A percentile compares a stretch with the other conserved stretches of the same genome.
These are phyloP conservation scores for Fonsecaea monophora DNA, from an alignment of 2,329 filamentous ascomycete species.

Conservation along the genomic window DNA sequence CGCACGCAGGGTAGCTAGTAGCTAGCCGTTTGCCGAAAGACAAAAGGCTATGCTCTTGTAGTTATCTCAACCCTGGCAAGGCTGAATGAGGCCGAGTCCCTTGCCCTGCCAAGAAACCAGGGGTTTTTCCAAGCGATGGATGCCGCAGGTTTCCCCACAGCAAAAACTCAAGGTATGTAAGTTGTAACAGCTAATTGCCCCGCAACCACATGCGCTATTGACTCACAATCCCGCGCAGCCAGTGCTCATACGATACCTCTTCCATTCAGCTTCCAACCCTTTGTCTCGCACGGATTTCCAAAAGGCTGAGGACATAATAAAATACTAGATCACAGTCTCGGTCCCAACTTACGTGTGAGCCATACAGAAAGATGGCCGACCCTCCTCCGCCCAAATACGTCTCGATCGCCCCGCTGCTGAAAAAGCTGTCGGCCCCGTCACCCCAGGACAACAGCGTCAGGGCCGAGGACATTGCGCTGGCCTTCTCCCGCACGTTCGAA, in stretches of 20 bases:
- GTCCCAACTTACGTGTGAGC: background rate
- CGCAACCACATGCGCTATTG: constrained; percentile 4
- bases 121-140: background rate
- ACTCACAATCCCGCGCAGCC: background rate
- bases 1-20: too few relatives aligned
- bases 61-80: background rate
- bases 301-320: too few relatives aligned
- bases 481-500: constrained; percentile 89
- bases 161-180: background rate
- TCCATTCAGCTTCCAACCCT: background rate
- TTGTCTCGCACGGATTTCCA: too few relatives aligned
- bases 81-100: background rate
- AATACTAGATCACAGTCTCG: too few relatives aligned
- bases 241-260: background rate
- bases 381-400: constrained; percentile 39
- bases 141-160: background rate
- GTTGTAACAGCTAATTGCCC: background rate
- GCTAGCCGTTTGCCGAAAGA: too few relatives aligned
- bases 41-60: too few relatives aligned
- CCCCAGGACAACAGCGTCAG: constrained; percentile 61
- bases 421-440: constrained; percentile 53
- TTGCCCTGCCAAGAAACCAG: constrained; percentile 1
- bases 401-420: constrained; percentile 57
- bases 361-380: constrained; percentile 16
- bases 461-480: constrained; percentile 84